phyloP scores from a whole-genome alignment of 345 rosid genomes.

The Linum lewisii region DNA sequence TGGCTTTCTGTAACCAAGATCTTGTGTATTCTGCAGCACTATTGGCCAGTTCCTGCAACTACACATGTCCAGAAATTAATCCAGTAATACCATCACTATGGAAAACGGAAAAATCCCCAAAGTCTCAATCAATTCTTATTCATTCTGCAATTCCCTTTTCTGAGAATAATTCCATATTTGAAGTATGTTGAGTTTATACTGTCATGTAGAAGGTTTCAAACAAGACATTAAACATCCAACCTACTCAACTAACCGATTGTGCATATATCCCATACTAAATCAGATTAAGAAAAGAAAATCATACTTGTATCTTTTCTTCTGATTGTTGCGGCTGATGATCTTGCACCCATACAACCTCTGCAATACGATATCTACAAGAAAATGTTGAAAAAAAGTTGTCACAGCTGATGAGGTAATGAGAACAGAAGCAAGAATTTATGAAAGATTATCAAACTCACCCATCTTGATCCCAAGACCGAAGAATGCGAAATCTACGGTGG shows the following conservation, averaged over 20 bases:
- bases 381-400: conserved; percentile 11
- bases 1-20: conserved; percentile 62
- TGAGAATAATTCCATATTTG: no score
- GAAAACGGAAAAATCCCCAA: background rate
- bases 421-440: background rate
- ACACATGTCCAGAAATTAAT: conserved; percentile 23
- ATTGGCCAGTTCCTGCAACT: conserved; percentile 58
- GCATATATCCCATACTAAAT: background rate
- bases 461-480: conserved; percentile 86
- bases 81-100: background rate
- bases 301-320: conserved; percentile 44
- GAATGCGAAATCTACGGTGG: conserved; percentile 66
- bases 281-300: conserved; percentile 6
- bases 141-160: no score
- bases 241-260: background rate
- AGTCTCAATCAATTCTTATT: background rate
- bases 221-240: no score
- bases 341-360: conserved; percentile 86
- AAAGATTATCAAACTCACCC: conserved; percentile 52
- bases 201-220: no score
- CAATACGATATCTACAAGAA: conserved; percentile 63
- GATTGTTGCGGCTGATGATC: conserved; percentile 48
- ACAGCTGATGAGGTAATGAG: background rate
- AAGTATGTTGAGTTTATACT: no score
- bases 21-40: conserved; percentile 57